Evolutionary conservation across 1,284 basidiomycete genomes (phyloP).

Genomic region (Schizophyllum commune): DNA sequence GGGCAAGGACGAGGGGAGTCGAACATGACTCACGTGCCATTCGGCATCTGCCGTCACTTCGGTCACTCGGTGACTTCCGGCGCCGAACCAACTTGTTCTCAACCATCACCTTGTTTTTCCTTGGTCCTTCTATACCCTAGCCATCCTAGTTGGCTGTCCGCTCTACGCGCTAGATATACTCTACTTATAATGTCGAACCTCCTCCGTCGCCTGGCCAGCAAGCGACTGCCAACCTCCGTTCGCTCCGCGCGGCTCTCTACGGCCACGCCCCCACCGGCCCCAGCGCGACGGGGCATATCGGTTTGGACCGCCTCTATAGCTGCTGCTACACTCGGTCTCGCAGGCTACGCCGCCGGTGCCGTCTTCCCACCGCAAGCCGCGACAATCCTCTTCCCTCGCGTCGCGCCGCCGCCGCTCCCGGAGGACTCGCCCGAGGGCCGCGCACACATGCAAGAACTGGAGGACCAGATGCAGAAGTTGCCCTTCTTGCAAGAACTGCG

Average conservation of each 20-base stretch:
- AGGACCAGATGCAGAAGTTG: slow-evolving; percentile 61
- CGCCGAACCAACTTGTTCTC: not conserved
- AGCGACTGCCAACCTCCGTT: not conserved
- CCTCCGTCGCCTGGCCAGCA: not conserved
- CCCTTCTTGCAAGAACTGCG: slow-evolving; percentile 52
- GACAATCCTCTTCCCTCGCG: slow-evolving; percentile 59
- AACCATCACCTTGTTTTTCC: not conserved
- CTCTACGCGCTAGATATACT: not conserved
- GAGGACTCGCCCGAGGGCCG: slow-evolving; percentile 54
- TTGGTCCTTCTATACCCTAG: not conserved
- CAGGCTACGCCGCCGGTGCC: slow-evolving; percentile 30
- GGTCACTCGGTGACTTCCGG: not conserved
- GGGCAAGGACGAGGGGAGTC: no score
- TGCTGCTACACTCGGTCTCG: slow-evolving; percentile 16
- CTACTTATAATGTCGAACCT: not conserved
- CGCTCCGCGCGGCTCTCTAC: not conserved
- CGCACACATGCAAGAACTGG: slow-evolving; percentile 54
- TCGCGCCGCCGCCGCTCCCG: slow-evolving; percentile 57
- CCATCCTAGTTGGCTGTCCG: not conserved
- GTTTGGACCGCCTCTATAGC: not conserved
- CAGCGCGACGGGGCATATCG: not conserved
- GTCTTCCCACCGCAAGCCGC: slow-evolving; percentile 31
- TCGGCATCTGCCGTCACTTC: not conserved
- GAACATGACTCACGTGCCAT: not conserved
- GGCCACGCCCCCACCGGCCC: no score